Percentiles rank a stretch among this genome's conserved stretches.
Evolutionary conservation across 495 filamentous ascomycete species (phyloP).

Genomic region (Aspergillus nanangensis): DNA sequence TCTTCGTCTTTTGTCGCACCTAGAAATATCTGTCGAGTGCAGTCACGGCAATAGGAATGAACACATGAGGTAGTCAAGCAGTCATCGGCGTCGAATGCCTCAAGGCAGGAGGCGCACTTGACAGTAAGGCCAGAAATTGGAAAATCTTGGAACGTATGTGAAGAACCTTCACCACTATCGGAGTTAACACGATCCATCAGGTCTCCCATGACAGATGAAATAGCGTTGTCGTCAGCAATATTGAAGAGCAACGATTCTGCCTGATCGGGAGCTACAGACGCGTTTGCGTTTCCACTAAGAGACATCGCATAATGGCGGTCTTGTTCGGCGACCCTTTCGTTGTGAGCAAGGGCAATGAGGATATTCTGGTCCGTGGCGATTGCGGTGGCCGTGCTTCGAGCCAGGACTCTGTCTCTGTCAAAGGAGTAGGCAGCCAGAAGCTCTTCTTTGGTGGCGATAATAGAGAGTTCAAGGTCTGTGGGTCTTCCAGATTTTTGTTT

Average conservation of each 20-base stretch:
- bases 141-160: neutral
- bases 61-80: conserved; percentile 8
- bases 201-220: neutral
- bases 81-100: neutral
- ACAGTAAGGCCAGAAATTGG: neutral
- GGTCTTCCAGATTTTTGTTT: neutral
- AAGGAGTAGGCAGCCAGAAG: neutral
- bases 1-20: conserved; percentile 18
- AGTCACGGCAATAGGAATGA: conserved; percentile 13
- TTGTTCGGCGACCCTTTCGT: neutral
- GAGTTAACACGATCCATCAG: neutral
- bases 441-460: neutral
- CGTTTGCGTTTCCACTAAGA: neutral
- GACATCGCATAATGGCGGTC: neutral
- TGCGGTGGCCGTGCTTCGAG: neutral
- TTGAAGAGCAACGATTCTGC: neutral
- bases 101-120: conserved; percentile 11
- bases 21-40: conserved; percentile 11
- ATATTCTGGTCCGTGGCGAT: neutral
- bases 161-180: neutral
- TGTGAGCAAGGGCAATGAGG: neutral
- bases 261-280: neutral
- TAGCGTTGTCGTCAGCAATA: neutral
- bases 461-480: neutral
- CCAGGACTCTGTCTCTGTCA: neutral